A percentile compares a stretch with the other conserved stretches of the same genome.
These are phyloP conservation scores for Cladosporium oxysporum DNA, from an alignment of 2,329 filamentous ascomycete species.

Conservation along the genomic window DNA sequence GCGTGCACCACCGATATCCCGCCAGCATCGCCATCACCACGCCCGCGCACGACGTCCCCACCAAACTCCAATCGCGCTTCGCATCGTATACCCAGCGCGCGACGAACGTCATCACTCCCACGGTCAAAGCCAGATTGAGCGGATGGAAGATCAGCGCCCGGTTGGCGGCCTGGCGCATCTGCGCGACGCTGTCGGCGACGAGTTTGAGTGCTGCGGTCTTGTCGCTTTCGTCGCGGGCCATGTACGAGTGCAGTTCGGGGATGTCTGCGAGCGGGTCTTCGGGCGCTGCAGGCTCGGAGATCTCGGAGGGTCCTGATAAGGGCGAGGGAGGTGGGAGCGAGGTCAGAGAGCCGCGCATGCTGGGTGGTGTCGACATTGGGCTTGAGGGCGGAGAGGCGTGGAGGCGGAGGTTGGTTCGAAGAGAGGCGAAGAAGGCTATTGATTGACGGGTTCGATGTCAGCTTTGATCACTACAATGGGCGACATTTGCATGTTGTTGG, in stretches of 20 bases:
- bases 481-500: not conserved
- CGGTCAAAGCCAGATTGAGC: conserved; percentile 45
- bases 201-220: conserved; percentile 69
- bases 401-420: conserved; percentile 77
- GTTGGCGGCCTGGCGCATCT: conserved; percentile 73
- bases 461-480: not conserved
- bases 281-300: conserved; percentile 29
- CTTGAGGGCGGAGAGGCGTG: conserved; percentile 58
- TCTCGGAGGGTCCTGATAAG: conserved; percentile 38
- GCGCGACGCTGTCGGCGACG: conserved; percentile 77
- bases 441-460: not conserved
- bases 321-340: conserved; percentile 55
- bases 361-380: conserved; percentile 66
- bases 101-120: conserved; percentile 42
- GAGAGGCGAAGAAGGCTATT: conserved; percentile 78
- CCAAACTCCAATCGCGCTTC: conserved; percentile 53
- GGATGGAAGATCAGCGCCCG: conserved; percentile 65
- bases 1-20: conserved; percentile 60
- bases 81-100: conserved; percentile 44
- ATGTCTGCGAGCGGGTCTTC: conserved; percentile 54
- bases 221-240: conserved; percentile 54
- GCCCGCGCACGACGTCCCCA: conserved; percentile 61
- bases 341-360: conserved; percentile 46
- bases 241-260: conserved; percentile 64
- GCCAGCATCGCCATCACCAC: conserved; percentile 65